phyloP scores from a whole-genome alignment of 331 rosid species.

The Phaseolus coccineus region DNA sequence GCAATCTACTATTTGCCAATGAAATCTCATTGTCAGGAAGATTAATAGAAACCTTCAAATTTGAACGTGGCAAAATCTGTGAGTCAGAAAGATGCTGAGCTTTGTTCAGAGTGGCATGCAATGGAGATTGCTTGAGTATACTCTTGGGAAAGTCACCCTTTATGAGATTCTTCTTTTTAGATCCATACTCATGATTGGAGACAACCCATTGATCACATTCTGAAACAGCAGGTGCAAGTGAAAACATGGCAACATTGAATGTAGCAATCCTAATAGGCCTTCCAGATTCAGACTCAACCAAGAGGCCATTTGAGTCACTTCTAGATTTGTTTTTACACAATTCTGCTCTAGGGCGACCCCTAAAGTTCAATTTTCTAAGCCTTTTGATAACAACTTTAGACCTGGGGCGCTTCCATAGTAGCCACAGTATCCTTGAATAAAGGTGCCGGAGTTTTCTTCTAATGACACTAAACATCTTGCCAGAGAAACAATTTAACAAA shows the following conservation, averaged over 20 bases:
- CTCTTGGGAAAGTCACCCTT: conserved; percentile 65
- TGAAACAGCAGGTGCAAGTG: conserved; percentile 87
- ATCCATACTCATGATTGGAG: conserved; percentile 42
- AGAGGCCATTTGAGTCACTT: conserved; percentile 43
- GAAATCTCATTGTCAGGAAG: conserved; percentile 91
- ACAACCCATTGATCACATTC: conserved; percentile 52
- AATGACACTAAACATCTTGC: conserved; percentile 55
- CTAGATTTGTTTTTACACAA: conserved; percentile 40
- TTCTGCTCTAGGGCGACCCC: conserved; percentile 47
- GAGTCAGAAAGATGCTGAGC: conserved; percentile 45
- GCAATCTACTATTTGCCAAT: conserved; percentile 65
- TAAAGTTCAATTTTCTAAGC: conserved; percentile 64
- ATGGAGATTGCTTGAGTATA: conserved; percentile 79
- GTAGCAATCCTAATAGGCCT: conserved; percentile 77
- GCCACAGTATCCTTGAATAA: conserved; percentile 67
- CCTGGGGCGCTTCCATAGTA: conserved; percentile 69
- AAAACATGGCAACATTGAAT: conserved; percentile 92
- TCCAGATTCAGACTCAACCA: conserved; percentile 49
- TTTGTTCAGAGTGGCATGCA: conserved; percentile 48
- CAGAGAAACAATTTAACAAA: conserved; percentile 29
- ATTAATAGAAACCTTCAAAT: conserved; percentile 79
- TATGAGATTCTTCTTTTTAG: conserved; percentile 39
- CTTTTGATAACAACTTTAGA: conserved; percentile 78
- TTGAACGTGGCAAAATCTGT: conserved; percentile 54
- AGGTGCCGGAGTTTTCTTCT: conserved; percentile 63